phyloP scores from a whole-genome alignment of 371 early-diverging fungal species.

The Phascolomyces articulosus region DNA sequence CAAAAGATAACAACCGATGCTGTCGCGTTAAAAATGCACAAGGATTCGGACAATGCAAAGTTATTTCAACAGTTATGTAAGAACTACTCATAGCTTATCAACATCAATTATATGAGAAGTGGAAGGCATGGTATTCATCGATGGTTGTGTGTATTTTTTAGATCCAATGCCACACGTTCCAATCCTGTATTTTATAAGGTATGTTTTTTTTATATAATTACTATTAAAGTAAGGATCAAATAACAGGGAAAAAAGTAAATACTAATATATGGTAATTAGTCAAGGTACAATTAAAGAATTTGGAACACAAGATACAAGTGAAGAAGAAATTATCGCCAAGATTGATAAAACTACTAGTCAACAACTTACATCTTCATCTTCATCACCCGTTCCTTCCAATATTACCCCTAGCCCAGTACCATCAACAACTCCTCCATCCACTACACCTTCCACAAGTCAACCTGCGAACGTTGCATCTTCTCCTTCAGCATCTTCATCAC shows the following conservation, averaged over 20 bases:
- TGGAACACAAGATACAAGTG: slow-evolving; percentile 13
- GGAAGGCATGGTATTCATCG: no score
- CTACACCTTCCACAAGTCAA: background rate
- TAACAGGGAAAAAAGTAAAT: no score
- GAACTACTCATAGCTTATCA: background rate
- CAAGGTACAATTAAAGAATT: slow-evolving; percentile 28
- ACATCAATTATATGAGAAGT: background rate
- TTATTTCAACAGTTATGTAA: slow-evolving; percentile 32
- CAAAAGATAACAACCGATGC: slow-evolving; percentile 1
- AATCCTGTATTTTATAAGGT: slow-evolving; percentile 25
- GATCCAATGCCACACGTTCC: slow-evolving; percentile 27
- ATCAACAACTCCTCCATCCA: background rate
- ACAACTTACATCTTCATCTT: slow-evolving; percentile 8
- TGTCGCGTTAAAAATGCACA: slow-evolving; percentile 22
- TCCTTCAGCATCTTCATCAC: background rate
- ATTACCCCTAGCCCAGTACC: background rate
- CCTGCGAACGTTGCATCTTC: background rate
- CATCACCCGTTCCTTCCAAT: background rate
- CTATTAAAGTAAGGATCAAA: background rate
- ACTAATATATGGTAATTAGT: background rate
- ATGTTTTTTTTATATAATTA: background rate
- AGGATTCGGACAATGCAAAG: slow-evolving; percentile 24
- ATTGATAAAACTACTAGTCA: slow-evolving; percentile 4
- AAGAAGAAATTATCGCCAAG: slow-evolving; percentile 18
- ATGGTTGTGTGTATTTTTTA: no score